These are phyloP conservation scores for Coemansia aciculifera DNA, from an alignment of 192 early-diverging fungal genomes.

Conservation along the genomic window DNA sequence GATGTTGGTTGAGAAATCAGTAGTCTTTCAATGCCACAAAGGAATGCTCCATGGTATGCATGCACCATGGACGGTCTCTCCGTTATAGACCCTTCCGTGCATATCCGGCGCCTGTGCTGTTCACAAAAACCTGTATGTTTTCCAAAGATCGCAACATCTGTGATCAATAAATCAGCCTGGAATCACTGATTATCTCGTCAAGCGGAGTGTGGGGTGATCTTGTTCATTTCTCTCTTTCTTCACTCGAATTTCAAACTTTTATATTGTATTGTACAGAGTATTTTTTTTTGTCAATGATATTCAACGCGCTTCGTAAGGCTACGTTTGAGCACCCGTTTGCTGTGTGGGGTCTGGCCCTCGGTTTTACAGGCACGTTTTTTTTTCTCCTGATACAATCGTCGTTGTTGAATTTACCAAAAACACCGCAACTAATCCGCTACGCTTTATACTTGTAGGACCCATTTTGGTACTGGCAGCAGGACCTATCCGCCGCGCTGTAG, in stretches of 20 bases:
- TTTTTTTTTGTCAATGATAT: conserved; percentile 12
- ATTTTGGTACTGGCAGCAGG: conserved; percentile 37
- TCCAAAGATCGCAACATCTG: background rate
- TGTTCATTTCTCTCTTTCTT: background rate
- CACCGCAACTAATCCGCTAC: background rate
- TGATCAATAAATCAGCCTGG: background rate
- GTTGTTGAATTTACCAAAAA: background rate
- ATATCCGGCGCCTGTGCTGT: background rate
- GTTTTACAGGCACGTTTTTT: conserved; percentile 39
- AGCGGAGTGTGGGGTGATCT: background rate
- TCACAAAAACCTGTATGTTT: background rate
- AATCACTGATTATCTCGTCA: background rate
- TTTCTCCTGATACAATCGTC: background rate
- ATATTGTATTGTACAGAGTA: background rate
- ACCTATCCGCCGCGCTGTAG: conserved; percentile 31
- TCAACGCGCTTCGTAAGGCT: conserved; percentile 48
- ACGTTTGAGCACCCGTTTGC: conserved; percentile 50
- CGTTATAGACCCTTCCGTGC: background rate
- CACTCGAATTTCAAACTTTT: background rate
- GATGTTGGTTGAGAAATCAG: background rate
- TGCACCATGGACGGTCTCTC: background rate
- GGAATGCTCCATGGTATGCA: background rate
- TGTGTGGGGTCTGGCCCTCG: conserved; percentile 49
- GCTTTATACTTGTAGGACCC: conserved; percentile 29
- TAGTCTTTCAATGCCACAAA: background rate